Conservation (phyloP, 257 asterid genomes). For the Solanum okadae region DNA sequence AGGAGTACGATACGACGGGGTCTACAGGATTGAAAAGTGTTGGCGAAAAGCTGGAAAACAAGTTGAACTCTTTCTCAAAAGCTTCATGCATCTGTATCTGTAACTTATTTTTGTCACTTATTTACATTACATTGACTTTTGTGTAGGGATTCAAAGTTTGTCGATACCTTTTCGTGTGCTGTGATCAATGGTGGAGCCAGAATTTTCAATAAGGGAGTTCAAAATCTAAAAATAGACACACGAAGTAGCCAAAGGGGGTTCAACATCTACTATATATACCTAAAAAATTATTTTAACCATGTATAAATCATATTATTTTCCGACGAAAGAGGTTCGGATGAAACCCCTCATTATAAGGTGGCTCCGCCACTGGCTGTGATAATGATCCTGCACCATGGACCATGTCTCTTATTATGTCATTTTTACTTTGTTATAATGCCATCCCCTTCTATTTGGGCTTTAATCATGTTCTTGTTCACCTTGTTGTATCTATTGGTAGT, state of each 20-base stretch:
- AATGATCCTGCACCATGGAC: conserved; percentile 99
- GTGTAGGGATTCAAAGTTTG: conserved; percentile 71
- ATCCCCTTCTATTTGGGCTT: background rate
- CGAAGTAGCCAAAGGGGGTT: too few species aligned
- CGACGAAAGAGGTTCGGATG: too few species aligned
- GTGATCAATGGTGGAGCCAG: conserved; percentile 24
- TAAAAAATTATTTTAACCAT: too few species aligned
- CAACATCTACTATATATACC: too few species aligned
- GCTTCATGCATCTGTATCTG: background rate
- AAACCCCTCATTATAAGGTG: too few species aligned
- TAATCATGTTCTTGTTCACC: background rate
- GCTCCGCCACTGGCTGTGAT: conserved; percentile 61
- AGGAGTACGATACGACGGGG: conserved; percentile 86
- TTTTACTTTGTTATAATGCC: background rate
- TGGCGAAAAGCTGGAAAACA: conserved; percentile 80
- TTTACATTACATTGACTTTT: background rate
- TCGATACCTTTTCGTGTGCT: conserved; percentile 82
- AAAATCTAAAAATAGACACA: too few species aligned
- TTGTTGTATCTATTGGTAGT: conserved; percentile 25
- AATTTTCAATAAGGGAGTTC: too few species aligned
- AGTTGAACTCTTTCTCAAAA: conserved; percentile 20
- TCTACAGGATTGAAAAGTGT: conserved; percentile 85
- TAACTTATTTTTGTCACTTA: background rate
- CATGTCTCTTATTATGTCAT: conserved; percentile 26
- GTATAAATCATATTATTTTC: too few species aligned